A percentile compares a stretch with the other conserved stretches of the same genome.
Evolutionary conservation across 352 stramenopile genomes (phyloP).

Genomic region (Pythium rhizo-oryzae): DNA sequence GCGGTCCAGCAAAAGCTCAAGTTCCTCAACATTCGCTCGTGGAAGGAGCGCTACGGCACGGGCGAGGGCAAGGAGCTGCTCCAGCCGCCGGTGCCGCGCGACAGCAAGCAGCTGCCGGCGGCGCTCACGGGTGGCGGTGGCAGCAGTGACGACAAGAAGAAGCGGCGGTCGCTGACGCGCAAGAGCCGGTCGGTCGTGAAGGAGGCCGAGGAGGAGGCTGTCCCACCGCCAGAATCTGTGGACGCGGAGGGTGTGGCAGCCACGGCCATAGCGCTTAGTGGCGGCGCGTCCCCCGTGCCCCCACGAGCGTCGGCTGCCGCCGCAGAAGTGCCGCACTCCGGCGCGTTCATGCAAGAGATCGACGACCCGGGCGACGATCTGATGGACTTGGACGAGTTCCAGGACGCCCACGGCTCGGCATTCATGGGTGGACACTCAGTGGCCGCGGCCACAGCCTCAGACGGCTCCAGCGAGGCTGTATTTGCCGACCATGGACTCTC

Average conservation of each 20-base stretch:
- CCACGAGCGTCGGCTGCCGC: not conserved
- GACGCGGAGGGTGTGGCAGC: not conserved
- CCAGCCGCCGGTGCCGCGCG: slow-evolving; percentile 28
- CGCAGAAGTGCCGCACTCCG: slow-evolving; percentile 23
- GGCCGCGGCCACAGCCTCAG: too few relatives aligned
- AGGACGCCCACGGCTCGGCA: slow-evolving; percentile 4
- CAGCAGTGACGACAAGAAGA: slow-evolving; percentile 16
- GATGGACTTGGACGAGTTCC: slow-evolving; percentile 26
- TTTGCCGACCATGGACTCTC: slow-evolving; percentile 59
- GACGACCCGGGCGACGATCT: slow-evolving; percentile 38
- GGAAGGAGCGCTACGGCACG: slow-evolving; percentile 64
- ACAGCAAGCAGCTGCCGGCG: slow-evolving; percentile 16
- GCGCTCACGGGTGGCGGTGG: not conserved
- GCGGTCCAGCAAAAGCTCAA: slow-evolving; percentile 37
- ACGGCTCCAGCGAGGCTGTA: not conserved
- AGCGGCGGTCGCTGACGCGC: slow-evolving; percentile 22
- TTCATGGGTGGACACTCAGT: not conserved
- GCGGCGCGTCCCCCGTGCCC: not conserved
- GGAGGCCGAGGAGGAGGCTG: slow-evolving; percentile 1
- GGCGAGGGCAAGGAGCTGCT: slow-evolving; percentile 60
- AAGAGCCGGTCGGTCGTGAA: slow-evolving; percentile 25
- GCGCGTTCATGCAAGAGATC: slow-evolving; percentile 73
- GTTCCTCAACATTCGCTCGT: slow-evolving; percentile 64
- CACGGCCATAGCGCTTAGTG: too few relatives aligned
- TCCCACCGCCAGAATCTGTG: not conserved